Evolutionary conservation across 495 filamentous ascomycete species (phyloP), one percentile per base, ranked within the genome.

Genomic region (Aspergillus incahuasiensis): DNA sequence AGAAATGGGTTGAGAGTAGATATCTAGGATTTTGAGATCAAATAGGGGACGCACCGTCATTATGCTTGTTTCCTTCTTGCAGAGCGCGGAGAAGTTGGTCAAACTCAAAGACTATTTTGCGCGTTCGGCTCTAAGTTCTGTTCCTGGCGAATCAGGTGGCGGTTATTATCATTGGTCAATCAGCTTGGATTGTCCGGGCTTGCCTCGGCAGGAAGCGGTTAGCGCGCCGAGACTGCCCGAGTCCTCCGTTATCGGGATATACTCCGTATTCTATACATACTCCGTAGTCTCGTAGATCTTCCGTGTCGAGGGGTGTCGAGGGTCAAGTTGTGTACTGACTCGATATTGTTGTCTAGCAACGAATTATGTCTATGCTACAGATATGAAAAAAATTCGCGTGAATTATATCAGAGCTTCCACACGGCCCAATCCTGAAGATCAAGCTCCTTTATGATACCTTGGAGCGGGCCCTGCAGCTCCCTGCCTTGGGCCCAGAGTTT

Each of bases 401-500:
- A 16, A 30, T 0, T 9, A 48, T 38, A 5, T 82, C 63, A 87
- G 19, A 87, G 72, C 65, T 85, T 87, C 75, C 81, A 81, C 4
- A 86, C 77, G n/a, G 70, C 67, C 83, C 83, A 87, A 13, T 67
- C 80, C 32, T 69, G 70, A 5, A 78, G 63, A 59, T 83, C 69
- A 43, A 86, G 68, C 25, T 79, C 74, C 22, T 71, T 70, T 18
- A 87, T 70, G 8, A 85, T 61, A 7, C 84, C 84, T 20, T 74
- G 75, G 6, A 86, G 57, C 11, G 77, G 77, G 2, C 89, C 92
- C 62, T 92, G 88, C 16, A 78, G 70, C 72, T 96, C 88, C 59
- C 74, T 72, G 6, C 91, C 90, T 46, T 76, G 75, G 4, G 77
- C 78, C 84, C 86, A 92, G 2, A 77, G 65, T 70, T 95, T 96